Conservation (phyloP, 345 rosid species). For the Arabidopsis arenosa region DNA sequence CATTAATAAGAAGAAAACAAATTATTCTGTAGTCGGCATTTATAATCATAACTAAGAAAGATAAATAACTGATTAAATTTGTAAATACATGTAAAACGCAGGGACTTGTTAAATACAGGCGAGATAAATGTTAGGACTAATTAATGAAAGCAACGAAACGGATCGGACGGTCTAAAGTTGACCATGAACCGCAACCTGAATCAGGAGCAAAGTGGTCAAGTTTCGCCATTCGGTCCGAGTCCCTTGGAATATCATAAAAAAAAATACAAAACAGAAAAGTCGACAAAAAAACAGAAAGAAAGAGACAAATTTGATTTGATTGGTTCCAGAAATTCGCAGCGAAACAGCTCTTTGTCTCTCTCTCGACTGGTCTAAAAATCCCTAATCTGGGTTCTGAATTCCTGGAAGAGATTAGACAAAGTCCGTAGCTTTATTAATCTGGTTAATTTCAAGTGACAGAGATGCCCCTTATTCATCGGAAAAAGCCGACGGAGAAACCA, state of each 20-base stretch:
- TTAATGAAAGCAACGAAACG: conserved; percentile 9
- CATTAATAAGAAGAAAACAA: no score
- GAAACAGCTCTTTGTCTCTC: conserved; percentile 31
- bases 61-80: no score
- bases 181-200: conserved; percentile 1
- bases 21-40: no score
- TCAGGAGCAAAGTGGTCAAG: conserved; percentile 20
- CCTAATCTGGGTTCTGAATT: conserved; percentile 18
- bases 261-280: background rate
- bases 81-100: no score
- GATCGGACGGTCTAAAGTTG: conserved; percentile 26
- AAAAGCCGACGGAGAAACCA: conserved; percentile 37
- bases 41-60: no score
- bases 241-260: background rate
- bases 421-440: conserved; percentile 16
- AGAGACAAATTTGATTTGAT: conserved; percentile 23
- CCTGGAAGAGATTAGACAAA: background rate
- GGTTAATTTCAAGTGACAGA: background rate
- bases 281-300: background rate
- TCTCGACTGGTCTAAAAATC: conserved; percentile 38
- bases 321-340: conserved; percentile 36
- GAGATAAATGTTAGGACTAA: background rate
- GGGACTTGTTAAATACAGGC: no score
- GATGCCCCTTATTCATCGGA: conserved; percentile 44
- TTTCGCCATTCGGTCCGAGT: conserved; percentile 31